These are phyloP conservation scores for Tylopilus orsonianus DNA, from an alignment of 1,284 basidiomycete genomes.

Conservation along the genomic window DNA sequence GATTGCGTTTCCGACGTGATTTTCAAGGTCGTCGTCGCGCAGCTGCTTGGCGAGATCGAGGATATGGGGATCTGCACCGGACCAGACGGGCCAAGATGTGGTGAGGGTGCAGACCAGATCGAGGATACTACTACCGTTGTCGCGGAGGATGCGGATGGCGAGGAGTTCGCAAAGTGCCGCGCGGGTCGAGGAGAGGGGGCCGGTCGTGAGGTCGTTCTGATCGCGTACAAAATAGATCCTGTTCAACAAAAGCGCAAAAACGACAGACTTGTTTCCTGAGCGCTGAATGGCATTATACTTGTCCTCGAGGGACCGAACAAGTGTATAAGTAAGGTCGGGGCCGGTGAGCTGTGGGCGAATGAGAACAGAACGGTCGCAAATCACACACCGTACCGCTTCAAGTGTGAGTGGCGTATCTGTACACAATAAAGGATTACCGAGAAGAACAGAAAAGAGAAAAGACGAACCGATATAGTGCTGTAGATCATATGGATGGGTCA, in stretches of 20 bases:
- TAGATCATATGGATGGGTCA: conserved; percentile 9
- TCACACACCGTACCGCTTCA: conserved; percentile 29
- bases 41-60: conserved; percentile 67
- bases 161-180: conserved; percentile 88
- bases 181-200: conserved; percentile 71
- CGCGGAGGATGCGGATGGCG: conserved; percentile 78
- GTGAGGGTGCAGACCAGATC: conserved; percentile 80
- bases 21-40: conserved; percentile 71
- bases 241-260: conserved; percentile 89
- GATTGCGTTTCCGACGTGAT: conserved; percentile 83
- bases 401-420: conserved; percentile 31
- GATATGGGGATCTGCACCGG: conserved; percentile 70
- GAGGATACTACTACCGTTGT: conserved; percentile 74
- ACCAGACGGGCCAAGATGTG: conserved; percentile 86
- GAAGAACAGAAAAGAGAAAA: not conserved
- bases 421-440: not conserved
- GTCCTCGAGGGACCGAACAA: conserved; percentile 72
- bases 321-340: conserved; percentile 85
- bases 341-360: conserved; percentile 56
- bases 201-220: conserved; percentile 56
- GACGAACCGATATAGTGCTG: conserved; percentile 35
- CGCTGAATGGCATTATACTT: conserved; percentile 69
- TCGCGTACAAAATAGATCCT: conserved; percentile 84
- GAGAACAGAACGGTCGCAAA: conserved; percentile 6
- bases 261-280: conserved; percentile 67